phyloP scores from a whole-genome alignment of 1,284 basidiomycete species.

The Serendipita sp. region DNA sequence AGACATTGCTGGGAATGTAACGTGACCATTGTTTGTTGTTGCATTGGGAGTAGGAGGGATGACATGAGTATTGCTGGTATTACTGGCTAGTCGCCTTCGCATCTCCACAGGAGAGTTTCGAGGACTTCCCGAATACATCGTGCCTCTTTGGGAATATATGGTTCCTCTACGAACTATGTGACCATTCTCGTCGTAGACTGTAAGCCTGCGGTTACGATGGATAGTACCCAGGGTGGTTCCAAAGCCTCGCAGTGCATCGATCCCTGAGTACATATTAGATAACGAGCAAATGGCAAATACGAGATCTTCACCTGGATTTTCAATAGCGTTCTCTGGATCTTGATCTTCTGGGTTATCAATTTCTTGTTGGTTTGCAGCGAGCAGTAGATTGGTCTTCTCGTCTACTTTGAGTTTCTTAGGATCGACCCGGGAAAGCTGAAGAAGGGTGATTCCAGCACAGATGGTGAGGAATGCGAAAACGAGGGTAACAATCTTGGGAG shows the following conservation, averaged over 20 bases:
- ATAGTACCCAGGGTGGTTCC: slow-evolving; percentile 1
- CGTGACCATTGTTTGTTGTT: not conserved
- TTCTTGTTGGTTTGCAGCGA: slow-evolving; percentile 5
- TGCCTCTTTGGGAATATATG: not conserved
- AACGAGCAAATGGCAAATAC: not conserved
- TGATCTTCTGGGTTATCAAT: slow-evolving; percentile 3
- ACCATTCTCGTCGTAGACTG: slow-evolving; percentile 5
- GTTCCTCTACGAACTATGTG: not conserved
- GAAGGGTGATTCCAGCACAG: slow-evolving; percentile 73
- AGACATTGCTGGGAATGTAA: not conserved
- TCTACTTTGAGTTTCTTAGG: slow-evolving; percentile 43
- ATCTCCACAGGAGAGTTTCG: not conserved
- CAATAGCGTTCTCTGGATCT: slow-evolving; percentile 5
- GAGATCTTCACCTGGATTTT: not conserved
- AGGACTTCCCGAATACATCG: not conserved
- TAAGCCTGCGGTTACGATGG: not conserved
- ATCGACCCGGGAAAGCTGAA: slow-evolving; percentile 93
- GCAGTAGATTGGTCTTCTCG: slow-evolving; percentile 1
- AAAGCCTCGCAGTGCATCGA: not conserved
- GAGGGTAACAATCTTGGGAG: slow-evolving; percentile 11
- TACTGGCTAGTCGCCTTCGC: slow-evolving; percentile 1
- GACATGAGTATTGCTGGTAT: not conserved
- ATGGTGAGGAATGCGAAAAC: slow-evolving; percentile 3
- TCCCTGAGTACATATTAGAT: not conserved
- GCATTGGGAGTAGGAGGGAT: not conserved